Evolutionary conservation across 2,329 filamentous ascomycete genomes (phyloP).

Genomic region (Scedosporium boydii): DNA sequence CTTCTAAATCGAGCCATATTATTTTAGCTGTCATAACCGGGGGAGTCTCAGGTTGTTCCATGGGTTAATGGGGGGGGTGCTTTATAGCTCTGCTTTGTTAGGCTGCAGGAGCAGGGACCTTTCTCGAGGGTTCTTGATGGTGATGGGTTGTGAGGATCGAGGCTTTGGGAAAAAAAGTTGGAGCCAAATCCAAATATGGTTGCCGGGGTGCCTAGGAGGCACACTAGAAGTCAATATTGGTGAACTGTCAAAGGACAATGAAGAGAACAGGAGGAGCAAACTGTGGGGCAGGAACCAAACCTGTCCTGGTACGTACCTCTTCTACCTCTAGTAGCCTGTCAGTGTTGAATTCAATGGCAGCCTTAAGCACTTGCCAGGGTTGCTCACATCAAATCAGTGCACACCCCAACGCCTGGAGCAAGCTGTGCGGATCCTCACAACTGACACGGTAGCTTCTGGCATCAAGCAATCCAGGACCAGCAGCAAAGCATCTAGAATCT

Average conservation of each 20-base stretch:
- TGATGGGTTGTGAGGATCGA: neutral
- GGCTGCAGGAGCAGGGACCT: neutral
- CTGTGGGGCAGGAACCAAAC: neutral
- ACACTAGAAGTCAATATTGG: neutral
- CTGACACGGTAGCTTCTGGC: no score
- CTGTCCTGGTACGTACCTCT: no score
- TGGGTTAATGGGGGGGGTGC: neutral
- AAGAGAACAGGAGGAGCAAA: no score
- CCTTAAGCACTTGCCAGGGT: no score
- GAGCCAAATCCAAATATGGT: neutral
- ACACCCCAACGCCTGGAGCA: no score
- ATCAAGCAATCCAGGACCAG: no score
- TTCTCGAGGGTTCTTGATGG: neutral
- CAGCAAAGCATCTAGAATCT: no score
- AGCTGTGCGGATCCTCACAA: no score
- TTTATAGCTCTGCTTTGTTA: neutral
- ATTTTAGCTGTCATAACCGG: neutral
- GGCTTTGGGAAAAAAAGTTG: neutral
- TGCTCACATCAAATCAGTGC: no score
- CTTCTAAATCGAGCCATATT: slow-evolving; percentile 33
- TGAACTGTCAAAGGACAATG: neutral
- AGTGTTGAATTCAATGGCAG: no score
- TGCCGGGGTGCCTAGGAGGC: neutral
- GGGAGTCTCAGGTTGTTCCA: neutral
- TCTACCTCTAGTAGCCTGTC: no score